A percentile compares a stretch with the other conserved stretches of the same genome.
These are phyloP conservation scores for Penstemon eatonii DNA, from an alignment of 257 asterid genomes.

Conservation along the genomic window DNA sequence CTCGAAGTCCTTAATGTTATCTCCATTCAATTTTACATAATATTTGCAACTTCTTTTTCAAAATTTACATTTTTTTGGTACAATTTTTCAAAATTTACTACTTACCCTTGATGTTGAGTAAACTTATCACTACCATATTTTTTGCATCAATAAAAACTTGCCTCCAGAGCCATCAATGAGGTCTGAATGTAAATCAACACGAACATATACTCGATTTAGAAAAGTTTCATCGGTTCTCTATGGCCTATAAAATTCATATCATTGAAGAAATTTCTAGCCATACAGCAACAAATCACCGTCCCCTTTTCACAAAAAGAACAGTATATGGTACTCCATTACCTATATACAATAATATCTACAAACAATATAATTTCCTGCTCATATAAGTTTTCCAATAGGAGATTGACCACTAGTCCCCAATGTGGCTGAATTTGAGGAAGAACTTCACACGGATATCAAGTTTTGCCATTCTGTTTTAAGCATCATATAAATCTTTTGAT, in stretches of 20 bases:
- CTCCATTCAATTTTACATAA: background rate
- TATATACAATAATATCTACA: conserved; percentile 3
- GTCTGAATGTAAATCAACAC: background rate
- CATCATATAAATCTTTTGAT: no score
- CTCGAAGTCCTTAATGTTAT: background rate
- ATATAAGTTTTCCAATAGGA: no score
- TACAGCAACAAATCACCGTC: background rate
- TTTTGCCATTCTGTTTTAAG: conserved; percentile 4
- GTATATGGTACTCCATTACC: background rate
- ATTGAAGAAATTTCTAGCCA: background rate
- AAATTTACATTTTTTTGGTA: background rate
- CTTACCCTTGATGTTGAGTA: background rate
- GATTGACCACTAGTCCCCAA: no score
- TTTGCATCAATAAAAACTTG: conserved; percentile 4
- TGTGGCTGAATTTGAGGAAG: conserved; percentile 5
- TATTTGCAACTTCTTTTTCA: no score
- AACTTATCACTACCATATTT: background rate
- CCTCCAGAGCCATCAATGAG: background rate
- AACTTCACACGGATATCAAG: background rate
- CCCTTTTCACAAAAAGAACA: background rate
- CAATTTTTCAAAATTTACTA: background rate
- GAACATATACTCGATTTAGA: background rate
- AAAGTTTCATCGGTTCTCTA: background rate
- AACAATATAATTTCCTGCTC: background rate
- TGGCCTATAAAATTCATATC: background rate